Percentiles rank a stretch among this genome's conserved stretches.
These are phyloP conservation scores for Podospora pseudopauciseta DNA, from an alignment of 495 filamentous ascomycete species.

Conservation along the genomic window DNA sequence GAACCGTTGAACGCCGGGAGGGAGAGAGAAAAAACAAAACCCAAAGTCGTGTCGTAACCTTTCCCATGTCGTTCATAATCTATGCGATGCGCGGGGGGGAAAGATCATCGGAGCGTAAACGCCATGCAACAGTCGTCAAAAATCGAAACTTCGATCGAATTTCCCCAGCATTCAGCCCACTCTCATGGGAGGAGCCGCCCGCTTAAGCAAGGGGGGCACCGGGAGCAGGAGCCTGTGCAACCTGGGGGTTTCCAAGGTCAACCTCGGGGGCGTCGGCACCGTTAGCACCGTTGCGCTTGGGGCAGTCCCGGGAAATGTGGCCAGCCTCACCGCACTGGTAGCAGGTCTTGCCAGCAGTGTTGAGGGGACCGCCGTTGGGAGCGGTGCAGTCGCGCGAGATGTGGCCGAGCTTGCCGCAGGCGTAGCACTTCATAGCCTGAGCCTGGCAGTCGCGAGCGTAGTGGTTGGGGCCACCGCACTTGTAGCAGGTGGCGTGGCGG, in stretches of 20 bases:
- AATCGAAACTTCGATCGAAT: constrained; percentile 2
- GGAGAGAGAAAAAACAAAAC: not conserved
- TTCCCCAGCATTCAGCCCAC: constrained; percentile 5
- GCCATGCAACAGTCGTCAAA: constrained; percentile 3
- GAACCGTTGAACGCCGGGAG: not conserved
- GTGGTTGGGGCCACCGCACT: constrained; percentile 98
- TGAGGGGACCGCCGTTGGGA: constrained; percentile 92
- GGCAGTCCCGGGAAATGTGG: constrained; percentile 94
- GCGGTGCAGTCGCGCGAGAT: constrained; percentile 97
- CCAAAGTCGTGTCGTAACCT: not conserved
- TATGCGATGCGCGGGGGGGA: not conserved
- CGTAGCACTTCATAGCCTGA: constrained; percentile 99
- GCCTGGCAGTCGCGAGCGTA: constrained; percentile 98
- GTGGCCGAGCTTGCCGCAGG: constrained; percentile 96
- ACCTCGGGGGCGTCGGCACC: constrained; percentile 43
- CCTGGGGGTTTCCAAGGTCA: constrained; percentile 23
- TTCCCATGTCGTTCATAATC: not conserved
- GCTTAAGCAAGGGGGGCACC: constrained; percentile 35
- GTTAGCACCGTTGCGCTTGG: constrained; percentile 54
- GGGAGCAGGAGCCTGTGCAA: constrained; percentile 26
- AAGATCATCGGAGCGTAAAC: not conserved
- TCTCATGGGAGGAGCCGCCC: not conserved
- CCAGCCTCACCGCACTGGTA: constrained; percentile 95
- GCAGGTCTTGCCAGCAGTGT: constrained; percentile 95
- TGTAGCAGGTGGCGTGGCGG: constrained; percentile 94